Base-by-base conservation (phyloP, 371 early-diverging fungal genomes). In the Massospora cicadina region DNA sequence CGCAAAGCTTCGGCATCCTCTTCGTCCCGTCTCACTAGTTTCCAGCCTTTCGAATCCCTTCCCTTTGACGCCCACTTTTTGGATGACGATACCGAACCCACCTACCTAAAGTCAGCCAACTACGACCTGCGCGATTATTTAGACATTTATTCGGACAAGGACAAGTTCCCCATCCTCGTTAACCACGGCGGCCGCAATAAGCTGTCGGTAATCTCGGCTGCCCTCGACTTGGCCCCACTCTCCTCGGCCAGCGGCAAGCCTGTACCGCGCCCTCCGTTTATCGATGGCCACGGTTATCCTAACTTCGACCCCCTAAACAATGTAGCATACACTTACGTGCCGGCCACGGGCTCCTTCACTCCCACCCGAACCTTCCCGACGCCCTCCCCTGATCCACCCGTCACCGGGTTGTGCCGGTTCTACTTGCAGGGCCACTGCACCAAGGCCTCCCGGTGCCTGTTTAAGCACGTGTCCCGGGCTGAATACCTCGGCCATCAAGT, bases 401-500 rank as follows among this genome's bases (percentile, higher is more conserved):
- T 70, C 21, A 60, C 43, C 33, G 73, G 71, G 0, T 55, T 74
- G 23, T 80, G 80, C 64, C 71, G 76, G 0, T 80, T 76, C 65
- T 79, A 76, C 63, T 79, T 80, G 67, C 75, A 78, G 54, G 83
- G 83, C 1, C 78, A 71, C 61, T 85, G 85, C 64, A 68, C 79
- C 1, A 67, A 77, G 3, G 82, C 81, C 25, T 79, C 81, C 5
- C 71, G 78, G 33, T 85, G 85, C 63, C 74, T 77, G 28, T 57
- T 57, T n/a, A 57, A 57, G 28, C 58, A 57, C 28, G 28, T 57
- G 23, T 57, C 58, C 28, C 17, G 26, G 28, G 23, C 58, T 25
- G 58, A 57, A 3, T 57, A 25, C 23, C 58, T 57, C 7, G 7
- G 28, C 7, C 23, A 57, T 57, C 58, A 57, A 25, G 17, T 26